These are phyloP conservation scores for Mycena latifolia DNA, from an alignment of 768 basidiomycete species.

Conservation along the genomic window DNA sequence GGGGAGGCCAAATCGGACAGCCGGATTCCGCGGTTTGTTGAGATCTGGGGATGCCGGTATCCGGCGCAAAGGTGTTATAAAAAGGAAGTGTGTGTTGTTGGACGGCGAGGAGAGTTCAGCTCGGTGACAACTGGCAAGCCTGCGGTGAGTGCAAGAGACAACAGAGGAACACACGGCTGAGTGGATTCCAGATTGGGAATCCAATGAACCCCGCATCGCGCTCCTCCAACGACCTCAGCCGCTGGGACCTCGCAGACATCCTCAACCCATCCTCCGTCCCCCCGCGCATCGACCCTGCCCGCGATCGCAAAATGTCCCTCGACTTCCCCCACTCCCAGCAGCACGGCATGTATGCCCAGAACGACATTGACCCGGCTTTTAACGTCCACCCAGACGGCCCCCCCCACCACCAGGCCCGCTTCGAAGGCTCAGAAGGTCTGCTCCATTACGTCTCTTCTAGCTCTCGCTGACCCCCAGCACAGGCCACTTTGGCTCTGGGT, in stretches of 20 bases:
- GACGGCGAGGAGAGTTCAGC: not conserved
- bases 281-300: constrained; percentile 35
- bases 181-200: constrained; percentile 3
- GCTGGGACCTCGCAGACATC: constrained; percentile 58
- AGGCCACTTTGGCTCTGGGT: constrained; percentile 50
- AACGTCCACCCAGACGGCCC: constrained; percentile 56
- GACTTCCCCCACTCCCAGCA: constrained; percentile 63
- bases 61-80: constrained; percentile 21
- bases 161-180: too few species aligned
- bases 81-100: not conserved
- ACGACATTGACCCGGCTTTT: constrained; percentile 71
- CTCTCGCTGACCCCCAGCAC: not conserved
- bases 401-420: constrained; percentile 51
- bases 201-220: constrained; percentile 27
- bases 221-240: constrained; percentile 21
- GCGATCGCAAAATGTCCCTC: constrained; percentile 63
- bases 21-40: constrained; percentile 31
- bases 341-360: constrained; percentile 62
- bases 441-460: not conserved
- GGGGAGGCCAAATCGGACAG: not conserved
- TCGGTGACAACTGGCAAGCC: too few species aligned
- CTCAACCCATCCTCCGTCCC: constrained; percentile 52
- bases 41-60: constrained; percentile 26
- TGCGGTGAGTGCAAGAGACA: too few species aligned
- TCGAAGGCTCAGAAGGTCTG: constrained; percentile 60